Base-by-base conservation (phyloP, 2,329 filamentous ascomycete genomes). In the Nannizziopsis arthrosporioides region DNA sequence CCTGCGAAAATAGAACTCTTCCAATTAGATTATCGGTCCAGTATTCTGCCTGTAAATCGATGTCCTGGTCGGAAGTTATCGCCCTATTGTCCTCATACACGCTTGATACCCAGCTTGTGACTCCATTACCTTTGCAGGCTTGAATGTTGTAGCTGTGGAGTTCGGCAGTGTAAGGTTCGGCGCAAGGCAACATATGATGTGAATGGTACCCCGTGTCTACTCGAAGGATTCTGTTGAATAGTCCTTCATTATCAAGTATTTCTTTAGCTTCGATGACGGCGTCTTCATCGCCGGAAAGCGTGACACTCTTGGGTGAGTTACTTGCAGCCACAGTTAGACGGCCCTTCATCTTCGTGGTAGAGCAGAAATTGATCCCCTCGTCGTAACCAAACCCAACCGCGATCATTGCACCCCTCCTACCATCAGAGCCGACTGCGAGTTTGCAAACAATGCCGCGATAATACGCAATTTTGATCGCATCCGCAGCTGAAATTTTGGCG, bases 391-490 rank as follows among this genome's bases (percentile, higher is more conserved):
- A 27, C 12, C 44, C 49, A 43, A 51, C 44, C 12, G 49, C 49
- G 39, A 51, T 42, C 49, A 51, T 51, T 39, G 49, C 49, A 18
- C 49, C 49, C 14, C 30, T 37, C 11, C 36, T 30, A 32, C 42
- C 41, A 32, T 47, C 40, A n/a, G 31, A 11, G 38, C 49, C 22
- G 7, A 27, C 39, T 44, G 10, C 47, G 22, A 27, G 22, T 27
- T 27, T 27, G 22, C 22, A 27, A 27, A 27, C 22, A 27, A 66
- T 53, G 0, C 72, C 71, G 0, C 73, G 67, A 44, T 69, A 69
- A 53, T 73, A 74, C 0, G 72, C 70, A 10, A 47, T 60, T 0
- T 56, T 55, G 3, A 75, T 70, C 3, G 72, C 71, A 8, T 72
- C 67, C 1, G 55, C 42, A 1, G 61, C 61, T 0, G 59, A 59